Conservation (phyloP, 208 protist genomes). For the Leishmania tropica region DNA sequence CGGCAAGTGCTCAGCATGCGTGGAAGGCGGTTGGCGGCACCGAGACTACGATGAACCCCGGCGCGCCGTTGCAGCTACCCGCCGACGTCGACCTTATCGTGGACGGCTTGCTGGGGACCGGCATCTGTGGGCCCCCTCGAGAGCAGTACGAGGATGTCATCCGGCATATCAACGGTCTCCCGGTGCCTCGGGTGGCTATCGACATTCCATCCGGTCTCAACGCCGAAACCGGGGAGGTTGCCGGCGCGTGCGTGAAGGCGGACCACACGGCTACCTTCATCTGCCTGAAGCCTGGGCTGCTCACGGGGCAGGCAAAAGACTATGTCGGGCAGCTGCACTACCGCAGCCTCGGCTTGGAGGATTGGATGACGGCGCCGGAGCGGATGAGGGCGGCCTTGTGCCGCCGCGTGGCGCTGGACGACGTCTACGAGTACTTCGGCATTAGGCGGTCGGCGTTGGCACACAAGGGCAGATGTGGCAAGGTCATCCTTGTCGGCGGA, state of each 20-base stretch:
- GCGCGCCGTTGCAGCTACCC: slow-evolving; percentile 17
- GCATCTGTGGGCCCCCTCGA: slow-evolving; percentile 61
- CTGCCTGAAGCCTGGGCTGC: slow-evolving; percentile 79
- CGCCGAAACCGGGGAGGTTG: slow-evolving; percentile 67
- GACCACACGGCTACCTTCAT: slow-evolving; percentile 85
- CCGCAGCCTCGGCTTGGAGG: slow-evolving; percentile 50
- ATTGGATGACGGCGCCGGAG: slow-evolving; percentile 50
- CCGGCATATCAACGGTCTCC: slow-evolving; percentile 48
- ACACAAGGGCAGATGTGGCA: slow-evolving; percentile 78
- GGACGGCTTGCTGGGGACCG: slow-evolving; percentile 83
- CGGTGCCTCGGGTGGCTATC: slow-evolving; percentile 68
- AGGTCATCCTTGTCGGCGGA: slow-evolving; percentile 72
- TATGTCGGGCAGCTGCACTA: slow-evolving; percentile 82
- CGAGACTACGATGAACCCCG: slow-evolving; percentile 13
- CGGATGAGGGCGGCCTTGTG: slow-evolving; percentile 33
- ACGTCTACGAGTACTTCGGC: slow-evolving; percentile 47
- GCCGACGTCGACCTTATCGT: slow-evolving; percentile 70
- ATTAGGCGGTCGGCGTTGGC: slow-evolving; percentile 29
- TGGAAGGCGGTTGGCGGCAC: slow-evolving; percentile 44
- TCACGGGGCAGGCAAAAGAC: slow-evolving; percentile 61
- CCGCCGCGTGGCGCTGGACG: slow-evolving; percentile 47
- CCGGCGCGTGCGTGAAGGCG: slow-evolving; percentile 64
- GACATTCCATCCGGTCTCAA: slow-evolving; percentile 89
- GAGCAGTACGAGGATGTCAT: slow-evolving; percentile 69
- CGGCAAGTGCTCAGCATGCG: slow-evolving; percentile 41